Evolutionary conservation across 2,329 filamentous ascomycete species (phyloP), one percentile per base, ranked within the genome.

Genomic region (Calonectria honghensis): DNA sequence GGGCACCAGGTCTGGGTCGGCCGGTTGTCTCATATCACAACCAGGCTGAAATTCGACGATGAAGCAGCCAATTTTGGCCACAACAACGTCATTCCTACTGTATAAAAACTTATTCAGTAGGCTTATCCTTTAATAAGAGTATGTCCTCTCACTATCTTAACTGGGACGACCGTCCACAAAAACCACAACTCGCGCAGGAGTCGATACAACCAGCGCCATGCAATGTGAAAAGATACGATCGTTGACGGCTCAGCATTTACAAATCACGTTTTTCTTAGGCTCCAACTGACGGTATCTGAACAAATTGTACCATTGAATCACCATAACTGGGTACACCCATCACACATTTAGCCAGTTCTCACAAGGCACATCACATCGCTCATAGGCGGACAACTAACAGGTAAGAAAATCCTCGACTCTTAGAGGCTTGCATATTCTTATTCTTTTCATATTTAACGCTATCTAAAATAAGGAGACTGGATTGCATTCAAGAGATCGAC

Each of bases 401-500:
- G 31, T 39, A 37, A 52, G 14, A 20, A 35, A 11, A 24, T 45
- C 27, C 31, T 31, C 39, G 18, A 35, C 20, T 29, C 37, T 10
- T 31, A 11, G 27, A 32, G 68, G 48, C 6, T 51, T 14, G 10
- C 45, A 24, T 31, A 48, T 70, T 59, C 31, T 24, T 52, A 35
- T 63, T 63, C n/a, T 59, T 68, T 72, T 54, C 24, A 29, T 68
- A 65, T 72, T 61, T 74, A 67, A 24, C 32, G 48, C 68, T 72
- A 72, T 68, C 37, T 72, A 68, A 59, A 5, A 5, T 59, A 63
- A 68, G 52, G 54, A 69, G 68, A 68, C 39, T 63, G 32, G 39
- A 66, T 27, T 48, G 48, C n/a, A n/a, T 57, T 64, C 50, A 70
- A 70, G 59, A 50, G 66, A 66, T 50, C 18, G 45, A 57, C 50